Percentiles rank a stretch among this genome's conserved stretches.
These are phyloP conservation scores for Nitzschia sp. DNA, from an alignment of 108 stramenopile species.

Conservation along the genomic window DNA sequence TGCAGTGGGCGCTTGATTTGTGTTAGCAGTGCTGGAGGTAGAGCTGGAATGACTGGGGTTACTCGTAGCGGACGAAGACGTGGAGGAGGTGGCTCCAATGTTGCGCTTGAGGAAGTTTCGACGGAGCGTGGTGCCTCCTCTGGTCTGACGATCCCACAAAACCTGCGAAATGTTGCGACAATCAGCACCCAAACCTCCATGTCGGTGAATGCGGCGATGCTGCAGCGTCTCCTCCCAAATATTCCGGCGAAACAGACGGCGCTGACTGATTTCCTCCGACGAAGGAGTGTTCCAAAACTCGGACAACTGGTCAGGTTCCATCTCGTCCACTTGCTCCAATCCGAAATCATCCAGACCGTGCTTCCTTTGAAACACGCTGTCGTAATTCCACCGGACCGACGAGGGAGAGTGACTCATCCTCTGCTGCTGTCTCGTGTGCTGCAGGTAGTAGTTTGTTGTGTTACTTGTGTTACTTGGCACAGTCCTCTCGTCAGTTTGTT, in stretches of 20 bases:
- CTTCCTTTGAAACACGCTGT: background rate
- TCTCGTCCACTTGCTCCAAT: background rate
- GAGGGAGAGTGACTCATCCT: slow-evolving; percentile 14
- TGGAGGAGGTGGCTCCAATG: background rate
- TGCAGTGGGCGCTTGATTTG: background rate
- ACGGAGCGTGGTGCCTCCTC: slow-evolving; percentile 7
- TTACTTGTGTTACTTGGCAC: too few species aligned
- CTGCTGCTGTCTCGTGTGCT: too few species aligned
- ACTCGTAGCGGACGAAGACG: background rate
- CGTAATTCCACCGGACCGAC: slow-evolving; percentile 18
- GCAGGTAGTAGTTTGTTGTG: too few species aligned
- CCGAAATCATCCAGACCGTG: background rate
- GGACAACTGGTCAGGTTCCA: background rate
- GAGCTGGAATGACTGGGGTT: slow-evolving; percentile 3
- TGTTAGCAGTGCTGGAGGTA: background rate
- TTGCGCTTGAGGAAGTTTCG: background rate
- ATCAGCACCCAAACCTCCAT: slow-evolving; percentile 7
- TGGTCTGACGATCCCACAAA: slow-evolving; percentile 19
- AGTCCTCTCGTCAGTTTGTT: too few species aligned
- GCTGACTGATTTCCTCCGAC: slow-evolving; percentile 17
- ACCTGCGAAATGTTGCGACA: slow-evolving; percentile 23
- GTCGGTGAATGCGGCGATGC: slow-evolving; percentile 34
- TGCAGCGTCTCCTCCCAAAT: slow-evolving; percentile 35
- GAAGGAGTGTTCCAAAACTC: slow-evolving; percentile 32
- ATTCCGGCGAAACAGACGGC: slow-evolving; percentile 21